These are phyloP conservation scores for Naganishia antarctica DNA, from an alignment of 768 basidiomycete species.

Conservation along the genomic window DNA sequence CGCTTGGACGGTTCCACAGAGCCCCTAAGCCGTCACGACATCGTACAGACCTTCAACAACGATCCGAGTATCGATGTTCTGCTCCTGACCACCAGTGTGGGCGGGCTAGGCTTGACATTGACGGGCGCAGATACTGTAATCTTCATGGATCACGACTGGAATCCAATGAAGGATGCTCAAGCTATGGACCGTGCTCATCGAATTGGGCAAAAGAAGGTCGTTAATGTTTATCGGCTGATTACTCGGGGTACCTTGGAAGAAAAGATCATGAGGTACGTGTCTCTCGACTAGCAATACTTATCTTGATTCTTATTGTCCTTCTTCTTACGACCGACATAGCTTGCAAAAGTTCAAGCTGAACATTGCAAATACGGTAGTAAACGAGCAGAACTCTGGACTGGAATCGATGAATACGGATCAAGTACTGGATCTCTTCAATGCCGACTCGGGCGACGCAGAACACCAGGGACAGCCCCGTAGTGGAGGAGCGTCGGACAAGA, in stretches of 20 bases:
- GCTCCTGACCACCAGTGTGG: slow-evolving; percentile 91
- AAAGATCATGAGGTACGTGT: slow-evolving; percentile 95
- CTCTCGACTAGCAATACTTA: neutral
- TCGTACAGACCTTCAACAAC: slow-evolving; percentile 95
- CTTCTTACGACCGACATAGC: slow-evolving; percentile 54
- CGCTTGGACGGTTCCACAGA: slow-evolving; percentile 91
- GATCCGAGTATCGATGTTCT: slow-evolving; percentile 97
- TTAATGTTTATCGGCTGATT: slow-evolving; percentile 95
- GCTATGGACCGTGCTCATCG: slow-evolving; percentile 99
- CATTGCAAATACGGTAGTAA: slow-evolving; percentile 92
- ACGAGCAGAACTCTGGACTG: slow-evolving; percentile 91
- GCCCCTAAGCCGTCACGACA: slow-evolving; percentile 84
- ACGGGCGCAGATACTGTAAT: slow-evolving; percentile 99
- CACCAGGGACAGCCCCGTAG: slow-evolving; percentile 19
- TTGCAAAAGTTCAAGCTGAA: slow-evolving; percentile 98
- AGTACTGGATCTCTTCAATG: slow-evolving; percentile 79
- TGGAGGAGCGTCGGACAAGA: slow-evolving; percentile 64
- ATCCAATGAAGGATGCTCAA: slow-evolving; percentile 98
- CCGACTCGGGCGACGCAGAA: slow-evolving; percentile 44
- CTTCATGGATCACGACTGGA: slow-evolving; percentile 99
- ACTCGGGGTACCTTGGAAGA: slow-evolving; percentile 96
- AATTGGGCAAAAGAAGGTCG: slow-evolving; percentile 96
- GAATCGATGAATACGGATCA: slow-evolving; percentile 95
- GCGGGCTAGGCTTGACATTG: slow-evolving; percentile 88
- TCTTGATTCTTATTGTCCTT: neutral